Base-by-base conservation (phyloP, 345 rosid genomes). In the Passiflora organensis region DNA sequence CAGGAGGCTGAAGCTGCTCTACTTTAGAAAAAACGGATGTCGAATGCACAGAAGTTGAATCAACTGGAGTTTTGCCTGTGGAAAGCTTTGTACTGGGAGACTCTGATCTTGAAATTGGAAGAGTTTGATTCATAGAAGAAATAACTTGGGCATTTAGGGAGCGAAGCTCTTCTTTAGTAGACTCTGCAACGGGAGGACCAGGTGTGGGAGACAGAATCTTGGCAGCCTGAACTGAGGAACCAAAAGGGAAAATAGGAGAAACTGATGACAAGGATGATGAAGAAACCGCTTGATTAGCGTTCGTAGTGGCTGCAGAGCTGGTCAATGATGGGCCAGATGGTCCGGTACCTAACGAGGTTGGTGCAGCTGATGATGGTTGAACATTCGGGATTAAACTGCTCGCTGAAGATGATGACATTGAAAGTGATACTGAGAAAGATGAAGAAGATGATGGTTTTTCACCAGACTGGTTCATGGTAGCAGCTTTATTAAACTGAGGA, bases 391-490 rank as follows among this genome's bases (percentile, higher is more conserved):
- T 41, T 55, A 75, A 67, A 56, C 80, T 56, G 25, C 36, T 28
- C 48, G 56, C 54, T 44, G 77, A 62, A 72, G 78, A 67, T 48
- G 80, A 72, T 24, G 78, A 55, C 67, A 77, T 65, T 32, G 76
- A 58, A 55, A 54, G 67, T 19, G 80, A 58, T 54, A 53, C 53
- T 11, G 74, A 67, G 58, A 67, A 58, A 43, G 74, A 53, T 13
- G 58, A 49, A 19, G 74, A 44, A 19, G 60, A 48, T n/a, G 58
- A 45, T 54, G 51, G 45, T 57, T 53, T 74, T 56, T 73, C 80
- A 68, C 78, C 59, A 53, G 77, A 68, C 65, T 67, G 75, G 72
- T 50, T 63, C 67, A 62, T 68, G 55, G 61, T 73, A 18, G 66
- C 48, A 12, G 64, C 65, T 48, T 51, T 38, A 67, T 64, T 71